A percentile compares a stretch with the other conserved stretches of the same genome.
Evolutionary conservation across 140 eudicot genomes (phyloP).

Genomic region (Bidens hawaiensis): DNA sequence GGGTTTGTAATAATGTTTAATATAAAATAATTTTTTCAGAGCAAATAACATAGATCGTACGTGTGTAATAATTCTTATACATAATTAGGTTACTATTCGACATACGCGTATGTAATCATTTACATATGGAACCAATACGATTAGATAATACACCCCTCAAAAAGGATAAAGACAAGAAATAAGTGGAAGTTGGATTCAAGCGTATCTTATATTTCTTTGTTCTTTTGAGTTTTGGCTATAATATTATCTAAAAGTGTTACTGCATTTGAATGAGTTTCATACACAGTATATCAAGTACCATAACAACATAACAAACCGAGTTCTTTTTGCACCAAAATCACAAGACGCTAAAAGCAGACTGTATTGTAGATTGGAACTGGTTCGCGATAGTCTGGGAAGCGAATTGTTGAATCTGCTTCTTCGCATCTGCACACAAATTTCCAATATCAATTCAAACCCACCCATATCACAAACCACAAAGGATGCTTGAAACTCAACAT

Average conservation of each 20-base stretch:
- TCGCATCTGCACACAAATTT: conserved; percentile 64
- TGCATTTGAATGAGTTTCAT: conserved; percentile 8
- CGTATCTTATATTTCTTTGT: background rate
- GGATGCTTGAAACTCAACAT: background rate
- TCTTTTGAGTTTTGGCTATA: background rate
- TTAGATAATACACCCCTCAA: background rate
- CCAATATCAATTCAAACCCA: conserved; percentile 3
- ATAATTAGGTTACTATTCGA: too few relatives aligned
- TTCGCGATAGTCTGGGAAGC: conserved; percentile 87
- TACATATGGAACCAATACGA: background rate
- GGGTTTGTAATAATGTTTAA: too few relatives aligned
- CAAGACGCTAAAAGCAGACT: conserved; percentile 85
- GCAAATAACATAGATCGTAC: too few relatives aligned
- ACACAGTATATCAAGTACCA: conserved; percentile 20
- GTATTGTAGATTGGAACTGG: conserved; percentile 61
- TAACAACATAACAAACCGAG: conserved; percentile 20
- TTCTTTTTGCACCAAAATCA: conserved; percentile 29
- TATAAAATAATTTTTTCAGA: too few relatives aligned
- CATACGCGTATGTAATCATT: too few relatives aligned
- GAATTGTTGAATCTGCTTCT: conserved; percentile 95
- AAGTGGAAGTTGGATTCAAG: background rate
- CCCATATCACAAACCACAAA: background rate
- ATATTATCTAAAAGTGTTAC: conserved; percentile 8
- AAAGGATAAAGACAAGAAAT: too few relatives aligned
- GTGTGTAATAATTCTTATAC: too few relatives aligned